Evolutionary conservation across 805 yeast genomes (phyloP), one percentile per base, ranked within the genome.

Genomic region (Nakazawaea holstii): DNA sequence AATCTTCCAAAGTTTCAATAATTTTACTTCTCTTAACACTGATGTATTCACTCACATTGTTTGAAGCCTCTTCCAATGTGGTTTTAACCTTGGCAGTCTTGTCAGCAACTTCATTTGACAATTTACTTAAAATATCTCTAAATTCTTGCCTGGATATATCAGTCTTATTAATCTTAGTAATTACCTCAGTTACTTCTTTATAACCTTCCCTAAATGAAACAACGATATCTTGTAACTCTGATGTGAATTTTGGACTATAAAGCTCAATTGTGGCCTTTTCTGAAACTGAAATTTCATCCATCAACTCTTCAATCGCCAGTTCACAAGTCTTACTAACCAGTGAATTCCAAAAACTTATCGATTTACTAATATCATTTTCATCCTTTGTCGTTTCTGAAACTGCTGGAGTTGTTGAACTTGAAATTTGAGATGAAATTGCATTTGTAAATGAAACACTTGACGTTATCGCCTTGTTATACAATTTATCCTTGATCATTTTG

Each of bases 1-100:
- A 86, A 51, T 85, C 85, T 60, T 85, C 91, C 59, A 82, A 74
- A 0, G 82, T 73, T 52, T 86, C 91, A 45, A 84, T 71, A 33
- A 82, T 73, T 17, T 67, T 60, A 17, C 66, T 59, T 56, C 77
- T 72, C 31, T 69, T 40, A 6, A 47, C 46, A 10, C 57, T 48
- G 17, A 67, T 50, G 26, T 55, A 63, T 3, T 62, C 55, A 37
- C 73, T 67, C 24, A 70, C 64, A 4, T 55, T 56, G 20, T 60
- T 53, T 37, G 69, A 61, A 10, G 62, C 53, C 6, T 57, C 47
- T 10, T 57, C 53, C 43, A 74, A 56, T 24, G 62, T 57, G 2
- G 51, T 52, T 15, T 67, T 64, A 35, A 75, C 60, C 1, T 49
- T 49, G 15, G 64, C 65, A 0, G 73, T 66, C 20, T 58, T 52